Evolutionary conservation across 2,329 filamentous ascomycete species (phyloP), one percentile per base, ranked within the genome.

Genomic region (Monosporascus sp.): DNA sequence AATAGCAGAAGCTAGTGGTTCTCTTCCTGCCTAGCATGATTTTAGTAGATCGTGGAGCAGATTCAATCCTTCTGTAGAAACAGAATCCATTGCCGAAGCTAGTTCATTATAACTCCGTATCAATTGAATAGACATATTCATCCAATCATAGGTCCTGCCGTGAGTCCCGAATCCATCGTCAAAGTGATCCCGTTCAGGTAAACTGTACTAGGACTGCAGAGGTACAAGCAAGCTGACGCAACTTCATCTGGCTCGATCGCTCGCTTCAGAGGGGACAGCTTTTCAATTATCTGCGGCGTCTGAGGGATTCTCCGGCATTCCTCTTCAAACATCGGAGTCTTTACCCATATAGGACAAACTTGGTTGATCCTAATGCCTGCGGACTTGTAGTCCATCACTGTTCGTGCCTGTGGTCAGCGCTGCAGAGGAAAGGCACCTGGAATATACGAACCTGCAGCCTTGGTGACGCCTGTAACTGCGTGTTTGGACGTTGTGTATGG

Each of bases 401-500:
- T 48, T 14, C 41, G 11, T 9, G 15, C 18, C 14, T 1, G 15
- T 18, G 1, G 15, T 22, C 51, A 11, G 24, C 49, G 15, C 11
- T 42, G 37, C 6, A 17, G 27, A 1, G 14, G 2, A 11, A 18
- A 15, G 25, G 41, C 38, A 27, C 15, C n/a, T 34, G 17, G 24
- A 24, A 18, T 31, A 17, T 47, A 53, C 57, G 14, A 15, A 61
- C 58, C 53, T 34, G 53, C 53, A 39, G 60, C 55, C 38, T 50
- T 57, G 0, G 62, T 62, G 8, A 65, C 48, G 1, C 64, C 63
- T 3, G 59, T 55, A 3, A 62, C 46, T 8, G 63, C 64, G 37
- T 67, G 63, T 39, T 65, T 65, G 17, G 63, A 62, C 3, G 63
- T 60, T 1, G 57, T 52, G 49, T 67, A 67, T 1, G 61, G 46